Percentiles rank a stretch among this genome's conserved stretches.
Evolutionary conservation across 2,329 filamentous ascomycete genomes (phyloP).

Genomic region (Pleoardoris graminearum): DNA sequence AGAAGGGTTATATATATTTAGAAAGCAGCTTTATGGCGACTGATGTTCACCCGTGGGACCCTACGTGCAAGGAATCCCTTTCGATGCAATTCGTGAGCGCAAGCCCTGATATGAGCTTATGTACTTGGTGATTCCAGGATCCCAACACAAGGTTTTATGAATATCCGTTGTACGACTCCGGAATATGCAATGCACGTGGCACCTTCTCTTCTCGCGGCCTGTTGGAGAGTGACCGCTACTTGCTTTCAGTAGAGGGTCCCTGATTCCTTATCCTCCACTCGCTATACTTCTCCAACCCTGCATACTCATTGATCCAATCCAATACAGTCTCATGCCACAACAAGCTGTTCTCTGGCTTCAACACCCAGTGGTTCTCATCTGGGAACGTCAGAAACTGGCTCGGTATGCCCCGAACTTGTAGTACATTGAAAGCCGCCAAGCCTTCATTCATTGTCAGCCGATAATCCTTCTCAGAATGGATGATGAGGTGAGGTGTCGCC

Average conservation of each 20-base stretch:
- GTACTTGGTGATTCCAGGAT: no score
- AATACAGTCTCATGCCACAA: constrained; percentile 89
- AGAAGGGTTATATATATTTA: no score
- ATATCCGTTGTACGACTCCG: no score
- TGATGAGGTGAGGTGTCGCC: constrained; percentile 84
- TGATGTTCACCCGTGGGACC: no score
- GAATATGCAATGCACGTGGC: no score
- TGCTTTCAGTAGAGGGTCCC: background rate
- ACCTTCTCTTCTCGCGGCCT: no score
- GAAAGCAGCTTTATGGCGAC: no score
- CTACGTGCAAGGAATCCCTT: no score
- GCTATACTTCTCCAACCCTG: constrained; percentile 54
- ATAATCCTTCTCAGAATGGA: constrained; percentile 91
- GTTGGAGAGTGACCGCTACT: background rate
- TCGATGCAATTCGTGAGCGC: no score
- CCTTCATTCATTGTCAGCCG: constrained; percentile 84
- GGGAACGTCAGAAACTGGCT: constrained; percentile 82
- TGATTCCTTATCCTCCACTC: constrained; percentile 21
- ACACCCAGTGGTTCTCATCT: constrained; percentile 79
- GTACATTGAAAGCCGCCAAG: constrained; percentile 79
- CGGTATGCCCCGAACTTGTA: constrained; percentile 74
- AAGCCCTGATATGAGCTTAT: no score
- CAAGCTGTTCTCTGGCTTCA: constrained; percentile 88
- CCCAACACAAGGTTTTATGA: no score
- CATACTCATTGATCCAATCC: constrained; percentile 69